A percentile compares a stretch with the other conserved stretches of the same genome.
Conservation (phyloP, 768 basidiomycete species). For the Trametopsis cervina region DNA sequence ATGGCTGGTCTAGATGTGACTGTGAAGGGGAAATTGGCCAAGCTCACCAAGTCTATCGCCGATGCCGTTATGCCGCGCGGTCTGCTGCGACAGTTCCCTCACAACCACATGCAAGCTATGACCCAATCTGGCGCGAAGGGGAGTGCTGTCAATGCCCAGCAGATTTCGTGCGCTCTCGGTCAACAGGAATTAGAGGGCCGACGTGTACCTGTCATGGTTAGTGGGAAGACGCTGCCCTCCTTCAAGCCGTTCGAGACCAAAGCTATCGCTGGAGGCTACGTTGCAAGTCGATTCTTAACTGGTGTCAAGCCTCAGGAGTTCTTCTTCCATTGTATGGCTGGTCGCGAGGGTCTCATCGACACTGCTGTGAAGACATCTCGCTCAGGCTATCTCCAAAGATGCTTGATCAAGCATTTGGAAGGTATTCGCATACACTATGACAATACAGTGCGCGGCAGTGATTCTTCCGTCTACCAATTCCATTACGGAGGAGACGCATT, state of each 20-base stretch:
- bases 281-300: conserved; percentile 97
- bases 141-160: conserved; percentile 92
- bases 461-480: conserved; percentile 92
- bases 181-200: conserved; percentile 98
- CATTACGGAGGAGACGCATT: conserved; percentile 94
- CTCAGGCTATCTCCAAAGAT: conserved; percentile 96
- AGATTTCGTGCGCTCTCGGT: conserved; percentile 96
- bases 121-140: conserved; percentile 98
- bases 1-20: conserved; percentile 96
- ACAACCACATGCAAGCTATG: conserved; percentile 99
- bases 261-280: conserved; percentile 96
- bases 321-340: conserved; percentile 99
- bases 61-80: conserved; percentile 82
- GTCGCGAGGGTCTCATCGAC: conserved; percentile 96
- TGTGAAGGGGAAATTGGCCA: conserved; percentile 78
- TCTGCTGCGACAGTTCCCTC: conserved; percentile 88
- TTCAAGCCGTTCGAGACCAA: conserved; percentile 98
- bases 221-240: conserved; percentile 95
- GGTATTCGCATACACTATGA: conserved; percentile 97
- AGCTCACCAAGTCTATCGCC: conserved; percentile 86
- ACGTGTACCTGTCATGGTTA: conserved; percentile 98
- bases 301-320: conserved; percentile 98
- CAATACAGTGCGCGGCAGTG: conserved; percentile 94
- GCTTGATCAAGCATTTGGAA: conserved; percentile 97
- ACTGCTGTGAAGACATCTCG: conserved; percentile 99